Base-by-base conservation (phyloP, 177 flowering plant species). In the Vitis hybrid region DNA sequence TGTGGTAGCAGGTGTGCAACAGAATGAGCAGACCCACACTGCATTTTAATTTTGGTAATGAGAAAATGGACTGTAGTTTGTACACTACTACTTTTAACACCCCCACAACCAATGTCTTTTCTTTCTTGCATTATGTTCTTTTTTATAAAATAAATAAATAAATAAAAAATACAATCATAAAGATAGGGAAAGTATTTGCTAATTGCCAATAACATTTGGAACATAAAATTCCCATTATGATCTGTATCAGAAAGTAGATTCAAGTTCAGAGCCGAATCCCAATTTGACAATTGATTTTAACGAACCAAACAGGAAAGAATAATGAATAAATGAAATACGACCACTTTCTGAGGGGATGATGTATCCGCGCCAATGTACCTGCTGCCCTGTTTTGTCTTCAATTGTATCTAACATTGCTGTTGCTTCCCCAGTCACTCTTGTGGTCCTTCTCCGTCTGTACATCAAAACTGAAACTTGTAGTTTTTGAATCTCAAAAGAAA, bases 1-100 rank as follows among this genome's bases (percentile, higher is more conserved):
- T 95, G 94, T 95, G 99, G 99, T 91, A 83, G 4, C 29, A 26
- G 29, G 29, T 26, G 29, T 26, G 4, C 29, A 26, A 26, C 29
- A 26, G 80, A 59, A 67, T 60, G 73, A 21, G 16, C 1, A 48
- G n/a, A 10, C 3, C 7, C 45, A 39, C 29, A 6, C 8, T 39
- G 45, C 45, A 39, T 39, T 39, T 39, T 26, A 26, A 26, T 26
- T 5, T 39, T 39, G 45, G 6, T 39, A 5, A 39, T 39, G 45
- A 39, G 0, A 39, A 39, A 7, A 39, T 5, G 9, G 45, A 39
- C 8, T 39, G 45, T 7, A 33, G 3, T 26, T 26, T 26, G 29
- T 26, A 26, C 29, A 26, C 29, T 26, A 26, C 29, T 26, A 26
- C 29, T 26, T 26, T 26, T 26, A 26, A 26, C 29, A 26, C 29